phyloP scores from a whole-genome alignment of 2,329 filamentous ascomycete genomes.

The Cladosporium sp. region DNA sequence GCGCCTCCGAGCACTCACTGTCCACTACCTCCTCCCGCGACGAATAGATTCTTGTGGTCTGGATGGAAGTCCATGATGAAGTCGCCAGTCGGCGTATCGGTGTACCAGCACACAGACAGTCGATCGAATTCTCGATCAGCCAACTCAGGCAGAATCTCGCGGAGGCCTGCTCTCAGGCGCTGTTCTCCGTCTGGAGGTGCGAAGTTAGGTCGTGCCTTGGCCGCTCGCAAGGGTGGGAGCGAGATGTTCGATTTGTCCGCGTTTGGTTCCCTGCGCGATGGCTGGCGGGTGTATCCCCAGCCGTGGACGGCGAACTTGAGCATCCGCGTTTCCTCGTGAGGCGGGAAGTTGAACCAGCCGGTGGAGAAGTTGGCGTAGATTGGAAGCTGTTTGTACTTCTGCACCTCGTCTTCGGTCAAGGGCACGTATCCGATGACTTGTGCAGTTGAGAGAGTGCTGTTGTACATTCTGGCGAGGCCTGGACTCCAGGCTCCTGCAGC shows the following conservation, averaged over 20 bases:
- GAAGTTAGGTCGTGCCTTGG: constrained; percentile 4
- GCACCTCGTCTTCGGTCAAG: constrained; percentile 64
- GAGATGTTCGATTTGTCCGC: constrained; percentile 4
- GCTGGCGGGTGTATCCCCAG: constrained; percentile 40
- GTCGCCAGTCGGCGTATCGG: constrained; percentile 47
- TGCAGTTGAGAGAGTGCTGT: constrained; percentile 56
- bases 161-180: constrained; percentile 7
- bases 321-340: constrained; percentile 41
- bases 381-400: constrained; percentile 57
- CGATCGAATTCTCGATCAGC: constrained; percentile 35
- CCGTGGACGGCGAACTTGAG: constrained; percentile 42
- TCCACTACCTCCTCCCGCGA: constrained; percentile 54
- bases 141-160: constrained; percentile 11
- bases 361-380: constrained; percentile 64
- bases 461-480: constrained; percentile 19
- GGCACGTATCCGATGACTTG: constrained; percentile 71
- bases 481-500: constrained; percentile 26
- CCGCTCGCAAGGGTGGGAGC: constrained; percentile 2
- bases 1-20: constrained; percentile 32
- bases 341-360: constrained; percentile 67
- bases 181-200: constrained; percentile 7
- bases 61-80: constrained; percentile 48
- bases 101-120: constrained; percentile 48
- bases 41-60: constrained; percentile 42
- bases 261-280: constrained; percentile 30